These are phyloP conservation scores for Zostera marina DNA, from an alignment of 116 monocot species.

Conservation along the genomic window DNA sequence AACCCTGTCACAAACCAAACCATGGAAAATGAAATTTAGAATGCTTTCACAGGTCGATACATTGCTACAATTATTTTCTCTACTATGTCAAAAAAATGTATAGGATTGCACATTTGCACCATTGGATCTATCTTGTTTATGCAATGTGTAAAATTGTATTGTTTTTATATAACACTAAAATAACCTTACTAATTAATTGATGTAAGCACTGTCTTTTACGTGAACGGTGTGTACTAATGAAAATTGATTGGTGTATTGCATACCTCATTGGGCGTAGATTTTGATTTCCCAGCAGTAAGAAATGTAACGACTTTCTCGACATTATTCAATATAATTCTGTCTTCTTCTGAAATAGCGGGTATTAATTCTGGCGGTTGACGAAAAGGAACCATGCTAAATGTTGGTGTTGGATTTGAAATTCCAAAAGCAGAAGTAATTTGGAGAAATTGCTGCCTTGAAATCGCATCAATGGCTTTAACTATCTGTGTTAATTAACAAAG, in stretches of 20 bases:
- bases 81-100: too few relatives aligned
- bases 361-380: conserved; percentile 28
- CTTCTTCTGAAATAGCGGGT: conserved; percentile 80
- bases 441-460: conserved; percentile 84
- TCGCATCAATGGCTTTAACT: conserved; percentile 93
- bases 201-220: too few relatives aligned
- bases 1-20: conserved; percentile 28
- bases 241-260: background rate
- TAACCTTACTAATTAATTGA: too few relatives aligned
- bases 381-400: conserved; percentile 85
- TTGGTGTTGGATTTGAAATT: conserved; percentile 34
- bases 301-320: conserved; percentile 85
- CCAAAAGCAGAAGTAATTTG: conserved; percentile 52
- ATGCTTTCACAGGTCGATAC: background rate
- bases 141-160: too few relatives aligned
- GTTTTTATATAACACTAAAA: too few relatives aligned
- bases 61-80: too few relatives aligned
- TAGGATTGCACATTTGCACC: too few relatives aligned
- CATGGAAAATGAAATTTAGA: background rate
- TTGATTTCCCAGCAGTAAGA: conserved; percentile 51
- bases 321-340: conserved; percentile 71
- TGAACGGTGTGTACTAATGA: too few relatives aligned
- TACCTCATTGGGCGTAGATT: conserved; percentile 40
- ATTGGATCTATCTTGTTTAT: too few relatives aligned
- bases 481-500: conserved; percentile 27